Evolutionary conservation across 2,329 filamentous ascomycete genomes (phyloP), one percentile per base, ranked within the genome.

Genomic region (Chaetomium globosum): DNA sequence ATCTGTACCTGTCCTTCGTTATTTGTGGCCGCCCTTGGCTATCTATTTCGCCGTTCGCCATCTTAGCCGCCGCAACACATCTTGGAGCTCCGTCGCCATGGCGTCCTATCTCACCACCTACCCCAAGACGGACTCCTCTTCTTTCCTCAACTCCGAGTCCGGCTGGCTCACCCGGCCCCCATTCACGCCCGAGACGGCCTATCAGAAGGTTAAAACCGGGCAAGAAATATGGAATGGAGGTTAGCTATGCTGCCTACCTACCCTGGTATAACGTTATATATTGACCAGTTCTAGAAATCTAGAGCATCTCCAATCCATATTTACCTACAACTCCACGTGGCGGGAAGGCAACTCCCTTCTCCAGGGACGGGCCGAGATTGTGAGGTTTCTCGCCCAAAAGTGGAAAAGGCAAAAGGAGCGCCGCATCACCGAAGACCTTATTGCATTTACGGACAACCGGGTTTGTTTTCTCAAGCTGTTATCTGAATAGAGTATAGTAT

Each of bases 201-300:
- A 80, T 19, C 80, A 82, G 65, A 96, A 96, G 75, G 92, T 96
- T 68, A 96, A 96, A 78, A 88, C 87, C 21, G 92, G 91, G 0
- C 92, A 96, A 74, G 85, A 92, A 74, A 81, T 89, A 3, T 96
- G 92, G 92, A 96, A 96, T 73, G 87, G 1, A 84, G 81, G 89
- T 91, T 76, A 70, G 31, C 21, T 33, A 8, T 33, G 5, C 23
- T 6, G 13, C 0, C 49, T 7, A 23, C 26, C 16, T 10, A 8
- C 6, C 33, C 9, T 13, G 12, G 36, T 9, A 30, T 31, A 53
- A 6, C 12, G 16, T 26, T 8, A 13, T 21, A 21, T 13, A 19
- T 19, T 10, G 33, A 31, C 46, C 8, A 6, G 9, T 54, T 8
- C 3, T 66, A 92, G 89, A 72, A 81, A 91, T 67, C 90, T 91